Conservation (phyloP, 1,284 basidiomycete genomes). For the Heterobasidion parviporum region DNA sequence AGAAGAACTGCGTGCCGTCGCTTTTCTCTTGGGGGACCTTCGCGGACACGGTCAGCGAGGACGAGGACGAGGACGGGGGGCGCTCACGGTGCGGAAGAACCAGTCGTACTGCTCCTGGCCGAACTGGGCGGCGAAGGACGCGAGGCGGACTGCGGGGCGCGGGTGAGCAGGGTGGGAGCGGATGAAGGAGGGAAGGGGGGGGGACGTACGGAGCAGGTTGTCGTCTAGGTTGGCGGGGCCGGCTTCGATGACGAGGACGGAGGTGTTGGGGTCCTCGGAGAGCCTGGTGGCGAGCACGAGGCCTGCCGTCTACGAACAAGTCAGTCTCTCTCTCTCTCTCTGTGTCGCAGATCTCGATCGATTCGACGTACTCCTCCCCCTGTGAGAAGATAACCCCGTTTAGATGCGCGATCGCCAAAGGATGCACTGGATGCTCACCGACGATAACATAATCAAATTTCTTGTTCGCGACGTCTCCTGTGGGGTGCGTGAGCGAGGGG, state of each 20-base stretch:
- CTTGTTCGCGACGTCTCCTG: constrained; percentile 6
- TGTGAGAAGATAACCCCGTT: neutral
- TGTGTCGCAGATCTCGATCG: neutral
- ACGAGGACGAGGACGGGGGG: too few species aligned
- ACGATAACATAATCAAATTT: constrained; percentile 16
- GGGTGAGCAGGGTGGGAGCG: neutral
- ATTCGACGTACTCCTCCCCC: neutral
- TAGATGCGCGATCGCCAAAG: neutral
- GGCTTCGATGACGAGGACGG: constrained; percentile 33
- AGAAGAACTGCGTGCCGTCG: constrained; percentile 8
- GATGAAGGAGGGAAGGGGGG: neutral
- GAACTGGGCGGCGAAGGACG: constrained; percentile 10
- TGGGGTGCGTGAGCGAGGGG: neutral
- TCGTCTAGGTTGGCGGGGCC: constrained; percentile 25
- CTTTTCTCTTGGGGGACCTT: constrained; percentile 13
- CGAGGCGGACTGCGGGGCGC: neutral
- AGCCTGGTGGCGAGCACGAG: constrained; percentile 18
- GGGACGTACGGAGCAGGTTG: constrained; percentile 17
- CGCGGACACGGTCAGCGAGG: too few species aligned
- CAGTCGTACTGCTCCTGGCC: constrained; percentile 21
- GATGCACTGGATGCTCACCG: constrained; percentile 7
- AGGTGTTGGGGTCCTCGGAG: constrained; percentile 16
- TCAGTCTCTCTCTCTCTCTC: neutral
- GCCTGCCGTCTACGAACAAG: constrained; percentile 5
- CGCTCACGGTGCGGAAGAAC: constrained; percentile 19